Percentiles rank a stretch among this genome's conserved stretches.
Evolutionary conservation across 148 eudicot genomes (phyloP).

Genomic region (Talinum fruticosum): DNA sequence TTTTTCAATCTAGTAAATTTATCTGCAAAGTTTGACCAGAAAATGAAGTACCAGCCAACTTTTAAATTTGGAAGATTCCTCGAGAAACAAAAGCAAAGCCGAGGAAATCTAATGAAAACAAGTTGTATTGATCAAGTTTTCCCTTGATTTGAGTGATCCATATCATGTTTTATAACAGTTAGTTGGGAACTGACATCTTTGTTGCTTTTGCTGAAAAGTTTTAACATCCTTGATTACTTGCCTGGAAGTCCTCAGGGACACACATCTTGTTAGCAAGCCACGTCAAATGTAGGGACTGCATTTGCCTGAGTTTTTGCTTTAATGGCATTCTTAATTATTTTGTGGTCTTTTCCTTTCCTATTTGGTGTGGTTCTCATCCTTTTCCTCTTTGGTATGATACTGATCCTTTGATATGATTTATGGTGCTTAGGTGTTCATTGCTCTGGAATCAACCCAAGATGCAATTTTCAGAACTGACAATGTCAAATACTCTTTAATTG

Average conservation of each 20-base stretch:
- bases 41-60: too few relatives aligned
- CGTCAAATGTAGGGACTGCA: neutral
- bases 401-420: slow-evolving; percentile 12
- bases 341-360: neutral
- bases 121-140: neutral
- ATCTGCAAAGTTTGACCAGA: too few relatives aligned
- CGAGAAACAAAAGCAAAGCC: neutral
- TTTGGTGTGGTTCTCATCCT: neutral
- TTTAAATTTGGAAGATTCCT: neutral
- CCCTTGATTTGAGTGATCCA: neutral
- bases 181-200: neutral
- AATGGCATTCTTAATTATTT: neutral
- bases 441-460: slow-evolving; percentile 75
- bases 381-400: neutral
- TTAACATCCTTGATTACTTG: neutral
- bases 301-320: slow-evolving; percentile 1
- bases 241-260: neutral
- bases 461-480: slow-evolving; percentile 70
- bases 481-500: slow-evolving; percentile 78
- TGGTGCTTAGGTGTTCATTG: slow-evolving; percentile 68
- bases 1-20: too few relatives aligned
- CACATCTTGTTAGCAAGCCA: neutral
- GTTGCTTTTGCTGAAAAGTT: neutral
- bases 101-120: neutral
- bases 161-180: neutral